These are phyloP conservation scores for Tubosaeta sp. DNA, from an alignment of 768 basidiomycete genomes.

Conservation along the genomic window DNA sequence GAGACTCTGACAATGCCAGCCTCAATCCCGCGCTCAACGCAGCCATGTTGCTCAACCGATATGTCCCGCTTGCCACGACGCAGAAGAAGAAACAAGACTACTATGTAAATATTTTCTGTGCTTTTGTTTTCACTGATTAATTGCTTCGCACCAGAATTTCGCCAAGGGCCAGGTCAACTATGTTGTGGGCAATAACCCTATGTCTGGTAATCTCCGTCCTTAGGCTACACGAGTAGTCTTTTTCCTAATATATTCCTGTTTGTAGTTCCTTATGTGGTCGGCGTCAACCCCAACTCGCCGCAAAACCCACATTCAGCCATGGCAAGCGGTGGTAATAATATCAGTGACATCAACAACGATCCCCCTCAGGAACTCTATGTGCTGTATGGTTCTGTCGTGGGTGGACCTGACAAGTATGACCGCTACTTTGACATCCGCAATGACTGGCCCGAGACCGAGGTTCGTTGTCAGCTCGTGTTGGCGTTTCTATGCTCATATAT, in stretches of 20 bases:
- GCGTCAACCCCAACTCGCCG: slow-evolving; percentile 86
- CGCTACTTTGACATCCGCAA: slow-evolving; percentile 80
- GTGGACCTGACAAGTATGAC: slow-evolving; percentile 77
- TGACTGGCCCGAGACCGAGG: slow-evolving; percentile 90
- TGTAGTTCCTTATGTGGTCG: slow-evolving; percentile 65
- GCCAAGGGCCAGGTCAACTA: slow-evolving; percentile 79
- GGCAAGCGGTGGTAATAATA: slow-evolving; percentile 78
- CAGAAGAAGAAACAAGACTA: slow-evolving; percentile 56
- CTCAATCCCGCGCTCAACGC: slow-evolving; percentile 85
- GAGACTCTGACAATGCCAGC: slow-evolving; percentile 75
- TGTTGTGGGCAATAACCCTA: slow-evolving; percentile 82
- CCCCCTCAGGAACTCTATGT: slow-evolving; percentile 71
- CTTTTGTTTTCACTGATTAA: slow-evolving; percentile 3
- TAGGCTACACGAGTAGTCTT: neutral
- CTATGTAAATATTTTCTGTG: slow-evolving; percentile 37
- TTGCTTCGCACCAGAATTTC: slow-evolving; percentile 45
- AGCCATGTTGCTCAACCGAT: slow-evolving; percentile 78
- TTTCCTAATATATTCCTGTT: neutral
- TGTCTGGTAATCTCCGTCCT: slow-evolving; percentile 54
- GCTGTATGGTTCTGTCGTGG: slow-evolving; percentile 84
- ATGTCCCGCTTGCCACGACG: slow-evolving; percentile 68
- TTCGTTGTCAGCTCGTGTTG: slow-evolving; percentile 22
- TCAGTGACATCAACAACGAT: slow-evolving; percentile 62
- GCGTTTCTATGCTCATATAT: slow-evolving; percentile 9
- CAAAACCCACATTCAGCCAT: slow-evolving; percentile 87